These are phyloP conservation scores for Volvox africanus DNA, from an alignment of 139 green algal genomes.

Conservation along the genomic window DNA sequence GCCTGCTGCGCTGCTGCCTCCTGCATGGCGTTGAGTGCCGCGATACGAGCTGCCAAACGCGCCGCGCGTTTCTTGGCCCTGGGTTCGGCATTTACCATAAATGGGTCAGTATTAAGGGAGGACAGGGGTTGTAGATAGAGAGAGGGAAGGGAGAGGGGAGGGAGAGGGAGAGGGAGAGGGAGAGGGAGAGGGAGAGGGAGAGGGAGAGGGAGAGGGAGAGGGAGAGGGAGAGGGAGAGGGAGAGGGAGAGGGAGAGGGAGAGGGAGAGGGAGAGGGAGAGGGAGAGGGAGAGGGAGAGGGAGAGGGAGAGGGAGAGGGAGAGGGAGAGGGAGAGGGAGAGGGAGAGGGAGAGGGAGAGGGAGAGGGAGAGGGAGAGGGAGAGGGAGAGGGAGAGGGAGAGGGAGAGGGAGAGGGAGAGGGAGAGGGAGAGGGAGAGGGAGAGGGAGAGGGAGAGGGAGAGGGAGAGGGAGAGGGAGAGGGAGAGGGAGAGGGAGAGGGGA, in stretches of 20 bases:
- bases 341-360: neutral
- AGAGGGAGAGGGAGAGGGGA: neutral
- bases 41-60: neutral
- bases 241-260: too few relatives aligned
- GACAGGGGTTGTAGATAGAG: neutral
- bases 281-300: too few relatives aligned
- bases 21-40: neutral
- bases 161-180: too few relatives aligned
- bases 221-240: too few relatives aligned
- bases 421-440: neutral
- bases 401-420: neutral
- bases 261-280: too few relatives aligned
- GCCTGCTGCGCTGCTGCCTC: neutral
- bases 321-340: neutral
- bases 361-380: neutral
- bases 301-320: too few relatives aligned
- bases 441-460: neutral
- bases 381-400: neutral
- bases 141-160: too few relatives aligned
- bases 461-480: neutral
- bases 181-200: too few relatives aligned
- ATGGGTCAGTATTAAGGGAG: too few relatives aligned
- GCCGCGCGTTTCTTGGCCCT: constrained; percentile 1
- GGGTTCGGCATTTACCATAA: too few relatives aligned
- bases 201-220: too few relatives aligned